Base-by-base conservation (phyloP, 192 early-diverging fungal species). In the Coemansia sp. region DNA sequence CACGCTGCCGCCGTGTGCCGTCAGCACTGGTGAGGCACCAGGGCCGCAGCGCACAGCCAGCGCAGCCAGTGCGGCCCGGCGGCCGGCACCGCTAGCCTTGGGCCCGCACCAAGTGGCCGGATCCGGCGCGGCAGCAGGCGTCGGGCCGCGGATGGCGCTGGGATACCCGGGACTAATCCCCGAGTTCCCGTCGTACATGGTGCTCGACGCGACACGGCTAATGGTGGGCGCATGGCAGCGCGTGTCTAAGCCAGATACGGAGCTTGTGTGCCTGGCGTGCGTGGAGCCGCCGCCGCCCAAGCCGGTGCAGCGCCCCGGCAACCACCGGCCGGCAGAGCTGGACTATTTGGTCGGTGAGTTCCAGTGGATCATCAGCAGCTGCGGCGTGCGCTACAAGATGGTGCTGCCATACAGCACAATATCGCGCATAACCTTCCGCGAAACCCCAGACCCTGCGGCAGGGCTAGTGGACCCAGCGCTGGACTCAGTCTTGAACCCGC, bases 251-350 rank as follows among this genome's bases (percentile, higher is more conserved):
- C 59, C 58, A 4, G 70, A 79, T 42, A 73, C 70, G 2, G 76
- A 79, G 63, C 69, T 79, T 27, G 60, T 56, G 1, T 79, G 76
- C 31, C 51, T 73, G 63, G 76, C 76, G 0, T 79, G 70, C 35
- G 76, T 79, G 12, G 69, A 67, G 63, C 69, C 66, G 32, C 76
- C 76, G 44, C 59, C 69, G 8, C 76, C 64, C 44, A 72, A 65
- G 54, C 76, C 76, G 5, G 76, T 79, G 25, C 65, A 68, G 70
- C 76, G 76, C 1, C 76, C 76, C 9, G 76, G 76, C n/a, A 79
- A 63, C 44, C 76, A 79, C 27, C 63, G 76, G 8, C 70, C 76
- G 19, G 67, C 76, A 5, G 76, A 79, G 56, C 70, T 79, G n/a
- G 76, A 73, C 50, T 68, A 66, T 46, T 67, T 79, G 38, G 66